Conservation (phyloP, 257 asterid species). For the Linaria vulgaris region DNA sequence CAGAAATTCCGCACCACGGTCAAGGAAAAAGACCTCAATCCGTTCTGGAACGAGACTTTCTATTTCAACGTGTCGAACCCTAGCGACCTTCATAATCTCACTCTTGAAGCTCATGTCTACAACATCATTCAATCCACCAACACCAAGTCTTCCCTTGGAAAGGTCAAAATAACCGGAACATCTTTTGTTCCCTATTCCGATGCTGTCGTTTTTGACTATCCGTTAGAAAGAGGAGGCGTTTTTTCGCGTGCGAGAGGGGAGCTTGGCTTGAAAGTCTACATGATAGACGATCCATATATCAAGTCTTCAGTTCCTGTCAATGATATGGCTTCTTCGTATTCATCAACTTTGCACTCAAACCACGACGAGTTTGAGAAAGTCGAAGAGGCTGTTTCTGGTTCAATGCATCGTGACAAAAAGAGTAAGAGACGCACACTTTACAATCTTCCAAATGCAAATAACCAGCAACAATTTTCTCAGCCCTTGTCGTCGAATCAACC, state of each 20-base stretch:
- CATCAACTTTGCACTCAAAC: conserved; percentile 36
- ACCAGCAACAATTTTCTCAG: conserved; percentile 34
- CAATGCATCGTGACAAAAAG: conserved; percentile 34
- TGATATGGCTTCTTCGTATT: conserved; percentile 40
- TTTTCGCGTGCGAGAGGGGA: conserved; percentile 78
- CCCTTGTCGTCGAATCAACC: conserved; percentile 36
- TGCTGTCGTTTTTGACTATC: conserved; percentile 76
- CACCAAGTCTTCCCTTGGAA: conserved; percentile 73
- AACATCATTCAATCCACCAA: conserved; percentile 35
- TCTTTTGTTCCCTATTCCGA: conserved; percentile 68
- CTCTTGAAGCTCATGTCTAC: conserved; percentile 78
- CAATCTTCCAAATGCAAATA: conserved; percentile 48
- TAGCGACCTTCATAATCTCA: conserved; percentile 42
- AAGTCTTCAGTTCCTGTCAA: conserved; percentile 48
- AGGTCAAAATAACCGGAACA: conserved; percentile 55
- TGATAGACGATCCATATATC: conserved; percentile 61
- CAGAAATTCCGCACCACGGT: conserved; percentile 79
- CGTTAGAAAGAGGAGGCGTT: conserved; percentile 64
- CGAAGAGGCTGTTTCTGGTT: conserved; percentile 28
- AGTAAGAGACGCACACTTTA: conserved; percentile 45
- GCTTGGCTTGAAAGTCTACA: conserved; percentile 69
- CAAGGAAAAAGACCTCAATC: conserved; percentile 80
- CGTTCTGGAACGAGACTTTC: conserved; percentile 78
- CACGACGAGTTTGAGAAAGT: conserved; percentile 31
- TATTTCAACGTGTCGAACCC: conserved; percentile 67